Evolutionary conservation across 2,329 filamentous ascomycete genomes (phyloP).

Genomic region (Zasmidium cellare): DNA sequence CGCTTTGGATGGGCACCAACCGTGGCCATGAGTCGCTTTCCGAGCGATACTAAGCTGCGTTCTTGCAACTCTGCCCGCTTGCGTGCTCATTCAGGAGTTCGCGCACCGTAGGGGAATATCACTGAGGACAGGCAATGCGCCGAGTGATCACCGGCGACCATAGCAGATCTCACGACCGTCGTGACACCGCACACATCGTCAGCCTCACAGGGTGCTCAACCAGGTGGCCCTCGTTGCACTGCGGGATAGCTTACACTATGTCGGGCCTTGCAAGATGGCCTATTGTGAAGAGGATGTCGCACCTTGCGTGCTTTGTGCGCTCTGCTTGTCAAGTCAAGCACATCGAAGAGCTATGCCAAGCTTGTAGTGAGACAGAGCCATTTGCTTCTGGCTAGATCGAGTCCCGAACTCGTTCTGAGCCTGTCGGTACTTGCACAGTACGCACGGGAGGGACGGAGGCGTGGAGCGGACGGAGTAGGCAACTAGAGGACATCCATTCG

Average conservation of each 20-base stretch:
- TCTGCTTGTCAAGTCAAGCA: not conserved
- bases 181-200: not conserved
- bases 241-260: not conserved
- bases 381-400: not conserved
- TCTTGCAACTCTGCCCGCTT: too few relatives aligned
- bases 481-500: too few relatives aligned
- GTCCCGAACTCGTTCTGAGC: not conserved
- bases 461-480: not conserved
- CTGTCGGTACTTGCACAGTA: not conserved
- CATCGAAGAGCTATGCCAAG: not conserved
- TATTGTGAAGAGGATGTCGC: not conserved
- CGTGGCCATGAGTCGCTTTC: too few relatives aligned
- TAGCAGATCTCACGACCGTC: not conserved
- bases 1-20: too few relatives aligned
- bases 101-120: too few relatives aligned
- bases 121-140: not conserved
- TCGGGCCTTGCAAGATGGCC: not conserved
- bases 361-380: not conserved
- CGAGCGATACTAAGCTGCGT: too few relatives aligned
- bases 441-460: not conserved
- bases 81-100: too few relatives aligned
- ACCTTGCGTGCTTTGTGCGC: too few relatives aligned
- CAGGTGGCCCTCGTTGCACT: not conserved
- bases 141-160: not conserved
- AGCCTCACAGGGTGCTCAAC: not conserved